These are phyloP conservation scores for Trichocladium antarcticum DNA, from an alignment of 495 filamentous ascomycete species.

Conservation along the genomic window DNA sequence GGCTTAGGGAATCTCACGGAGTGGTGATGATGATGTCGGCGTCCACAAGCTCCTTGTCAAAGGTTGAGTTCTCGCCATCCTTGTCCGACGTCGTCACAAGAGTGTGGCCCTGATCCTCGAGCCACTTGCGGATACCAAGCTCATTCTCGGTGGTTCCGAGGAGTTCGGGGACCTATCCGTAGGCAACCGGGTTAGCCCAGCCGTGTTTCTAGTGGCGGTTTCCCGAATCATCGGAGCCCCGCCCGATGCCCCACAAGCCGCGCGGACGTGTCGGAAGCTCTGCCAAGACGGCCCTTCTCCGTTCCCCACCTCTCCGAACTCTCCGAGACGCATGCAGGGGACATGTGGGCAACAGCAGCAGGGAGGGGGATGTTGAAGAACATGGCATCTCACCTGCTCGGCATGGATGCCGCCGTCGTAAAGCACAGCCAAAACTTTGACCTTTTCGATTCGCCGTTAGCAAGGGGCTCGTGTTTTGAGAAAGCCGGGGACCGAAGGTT, in stretches of 20 bases:
- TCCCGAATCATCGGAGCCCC: neutral
- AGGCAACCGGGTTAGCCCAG: neutral
- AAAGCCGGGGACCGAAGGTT: neutral
- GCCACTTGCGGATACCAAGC: constrained; percentile 90
- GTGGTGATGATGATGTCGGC: constrained; percentile 99
- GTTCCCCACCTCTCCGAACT: neutral
- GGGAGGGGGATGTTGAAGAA: neutral
- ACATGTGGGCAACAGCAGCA: neutral
- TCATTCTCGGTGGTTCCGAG: constrained; percentile 97
- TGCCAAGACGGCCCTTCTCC: constrained; percentile 1
- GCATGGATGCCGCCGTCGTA: constrained; percentile 46
- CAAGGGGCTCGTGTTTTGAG: constrained; percentile 16
- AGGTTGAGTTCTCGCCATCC: constrained; percentile 79
- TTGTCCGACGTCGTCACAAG: constrained; percentile 96
- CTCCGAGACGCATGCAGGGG: neutral
- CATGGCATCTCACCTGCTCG: constrained; percentile 32
- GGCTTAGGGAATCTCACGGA: constrained; percentile 49
- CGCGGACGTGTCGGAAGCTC: neutral
- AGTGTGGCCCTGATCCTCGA: constrained; percentile 90
- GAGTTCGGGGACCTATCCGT: constrained; percentile 58
- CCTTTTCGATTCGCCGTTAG: constrained; percentile 43
- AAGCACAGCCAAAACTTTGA: constrained; percentile 46
- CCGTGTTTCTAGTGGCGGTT: neutral
- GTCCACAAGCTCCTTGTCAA: constrained; percentile 91
- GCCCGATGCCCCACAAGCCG: constrained; percentile 4